These are phyloP conservation scores for Lipomyces orientalis DNA, from an alignment of 805 yeast genomes.

Conservation along the genomic window DNA sequence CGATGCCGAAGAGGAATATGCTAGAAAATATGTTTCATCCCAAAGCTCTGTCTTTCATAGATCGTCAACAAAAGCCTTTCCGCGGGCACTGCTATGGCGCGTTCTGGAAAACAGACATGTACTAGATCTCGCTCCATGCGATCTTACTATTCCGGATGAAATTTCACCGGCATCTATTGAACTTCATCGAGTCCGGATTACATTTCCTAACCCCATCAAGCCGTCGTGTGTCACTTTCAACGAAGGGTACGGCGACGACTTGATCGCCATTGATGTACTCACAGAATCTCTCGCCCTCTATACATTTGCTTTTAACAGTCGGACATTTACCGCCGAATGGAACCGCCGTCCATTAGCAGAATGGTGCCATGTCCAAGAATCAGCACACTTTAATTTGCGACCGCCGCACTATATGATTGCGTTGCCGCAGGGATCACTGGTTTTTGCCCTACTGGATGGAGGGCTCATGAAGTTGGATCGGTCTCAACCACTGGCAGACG, in stretches of 20 bases:
- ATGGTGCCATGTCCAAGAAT: conserved; percentile 37
- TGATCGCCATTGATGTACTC: conserved; percentile 25
- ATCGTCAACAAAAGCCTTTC: conserved; percentile 14
- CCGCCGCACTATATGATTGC: conserved; percentile 60
- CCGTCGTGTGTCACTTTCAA: conserved; percentile 28
- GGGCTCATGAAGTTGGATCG: conserved; percentile 56
- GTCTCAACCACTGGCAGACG: conserved; percentile 40
- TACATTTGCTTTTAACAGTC: conserved; percentile 12
- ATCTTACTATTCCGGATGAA: conserved; percentile 15
- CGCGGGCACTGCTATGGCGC: conserved; percentile 33
- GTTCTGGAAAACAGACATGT: conserved; percentile 23
- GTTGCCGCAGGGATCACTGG: conserved; percentile 51
- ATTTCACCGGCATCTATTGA: background rate
- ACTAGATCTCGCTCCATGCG: conserved; percentile 29
- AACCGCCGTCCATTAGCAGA: conserved; percentile 17
- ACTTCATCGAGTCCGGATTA: conserved; percentile 22
- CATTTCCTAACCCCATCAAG: conserved; percentile 23
- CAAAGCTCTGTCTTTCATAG: conserved; percentile 24
- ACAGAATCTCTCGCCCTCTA: conserved; percentile 31
- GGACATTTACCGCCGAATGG: conserved; percentile 26
- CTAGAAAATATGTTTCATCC: conserved; percentile 17
- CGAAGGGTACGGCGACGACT: conserved; percentile 14
- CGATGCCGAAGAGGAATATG: conserved; percentile 32
- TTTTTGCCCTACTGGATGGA: conserved; percentile 77
- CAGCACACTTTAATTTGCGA: conserved; percentile 55